Evolutionary conservation across 345 rosid species (phyloP), one percentile per base, ranked within the genome.

Genomic region (Cardiospermum halicacabum): DNA sequence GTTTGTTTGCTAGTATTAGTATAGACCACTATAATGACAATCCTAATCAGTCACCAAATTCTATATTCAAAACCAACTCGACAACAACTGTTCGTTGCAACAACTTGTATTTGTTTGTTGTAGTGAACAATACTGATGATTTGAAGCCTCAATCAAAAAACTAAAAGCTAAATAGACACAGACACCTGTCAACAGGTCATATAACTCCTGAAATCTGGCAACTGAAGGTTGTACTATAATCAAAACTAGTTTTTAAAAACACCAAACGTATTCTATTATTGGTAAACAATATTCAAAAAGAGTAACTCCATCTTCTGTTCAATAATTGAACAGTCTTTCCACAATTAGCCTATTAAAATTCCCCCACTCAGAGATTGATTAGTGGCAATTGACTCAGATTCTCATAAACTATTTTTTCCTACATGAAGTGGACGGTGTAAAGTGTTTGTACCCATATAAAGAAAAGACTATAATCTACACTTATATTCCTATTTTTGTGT

Each of bases 311-410:
- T 28, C 4, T 36, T 25, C 40, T 47, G 31, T 18, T 32, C 3
- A 30, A 19, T 40, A n/a, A 18, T 25, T n/a, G 58, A 25, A n/a
- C 26, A 53, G 19, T 31, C 49, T 56, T 67, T 42, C 69, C 65
- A 34, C 28, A 55, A n/a, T 48, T 69, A 37, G 70, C 32, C 60
- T 4, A 11, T 12, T 53, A 7, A 16, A n/a, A n/a, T 25, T 8
- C 2, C 40, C 58, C 69, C 60, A 32, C 59, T 58, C 30, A 22
- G 21, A 22, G 21, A 12, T 43, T 53, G 69, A 53, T 62, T 66
- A 39, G 64, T 69, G 70, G 55, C 6, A 39, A 39, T 65, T 27
- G 68, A 65, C 67, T 25, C 78, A 65, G 79, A 75, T 72, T 72
- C 79, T 65, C 61, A 12, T 18, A 27, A 30, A 37, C 32, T 42